Conservation (phyloP, 1,284 basidiomycete species). For the Neotropicomus parvogracilis region DNA sequence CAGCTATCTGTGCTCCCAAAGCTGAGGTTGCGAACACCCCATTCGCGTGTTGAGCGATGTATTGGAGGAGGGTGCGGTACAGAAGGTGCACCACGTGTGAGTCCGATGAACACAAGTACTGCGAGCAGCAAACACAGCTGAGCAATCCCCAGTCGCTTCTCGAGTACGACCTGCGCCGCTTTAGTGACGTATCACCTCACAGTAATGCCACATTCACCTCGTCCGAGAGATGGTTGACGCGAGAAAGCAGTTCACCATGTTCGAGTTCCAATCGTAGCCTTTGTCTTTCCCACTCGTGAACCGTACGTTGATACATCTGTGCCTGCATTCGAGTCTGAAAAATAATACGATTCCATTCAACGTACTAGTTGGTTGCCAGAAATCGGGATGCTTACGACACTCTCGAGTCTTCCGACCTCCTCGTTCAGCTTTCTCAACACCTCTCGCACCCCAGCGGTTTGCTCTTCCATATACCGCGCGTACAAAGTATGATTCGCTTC, state of each 20-base stretch:
- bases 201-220: constrained; percentile 49
- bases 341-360: constrained; percentile 1
- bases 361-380: background rate
- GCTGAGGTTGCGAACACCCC: constrained; percentile 53
- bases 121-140: constrained; percentile 77
- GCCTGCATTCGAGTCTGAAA: constrained; percentile 63
- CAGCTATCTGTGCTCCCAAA: constrained; percentile 40
- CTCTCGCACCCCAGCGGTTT: constrained; percentile 74
- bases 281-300: constrained; percentile 71
- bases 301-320: constrained; percentile 58
- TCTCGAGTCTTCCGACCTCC: constrained; percentile 75
- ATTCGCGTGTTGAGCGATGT: constrained; percentile 43
- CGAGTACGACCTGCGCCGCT: constrained; percentile 61
- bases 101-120: constrained; percentile 77
- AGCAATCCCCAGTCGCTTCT: constrained; percentile 80
- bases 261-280: constrained; percentile 66
- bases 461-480: constrained; percentile 87
- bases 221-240: constrained; percentile 68
- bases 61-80: constrained; percentile 10
- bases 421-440: constrained; percentile 77
- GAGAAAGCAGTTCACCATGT: constrained; percentile 58
- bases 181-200: constrained; percentile 1
- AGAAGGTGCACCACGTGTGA: constrained; percentile 63
- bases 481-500: constrained; percentile 89
- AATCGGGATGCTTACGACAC: constrained; percentile 54